Base-by-base conservation (phyloP, 2,329 filamentous ascomycete genomes). In the Diaporthe sp. region DNA sequence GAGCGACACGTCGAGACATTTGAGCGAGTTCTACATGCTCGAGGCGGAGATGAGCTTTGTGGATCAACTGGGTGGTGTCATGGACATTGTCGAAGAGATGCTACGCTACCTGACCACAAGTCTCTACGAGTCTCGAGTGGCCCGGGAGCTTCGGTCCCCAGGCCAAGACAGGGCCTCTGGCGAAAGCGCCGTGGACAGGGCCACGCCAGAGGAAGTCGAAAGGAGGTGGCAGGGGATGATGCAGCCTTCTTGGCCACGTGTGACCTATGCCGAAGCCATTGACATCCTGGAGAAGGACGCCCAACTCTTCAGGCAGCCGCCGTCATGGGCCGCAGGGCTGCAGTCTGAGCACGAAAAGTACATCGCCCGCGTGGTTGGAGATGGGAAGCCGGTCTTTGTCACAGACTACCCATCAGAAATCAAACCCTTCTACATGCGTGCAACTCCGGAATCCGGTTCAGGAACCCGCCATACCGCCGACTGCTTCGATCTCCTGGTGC, bases 1-100 rank as follows among this genome's bases (percentile, higher is more conserved):
- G 81, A 98, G 95, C 83, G 96, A 98, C 80, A 98, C 97, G 0
- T 92, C 95, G 8, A 92, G 97, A 37, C 97, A 99, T 84, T 87
- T 99, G 75, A 98, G 95, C 85, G 97, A 99, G 81, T 98, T 99
- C 80, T 98, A 98, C 85, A 98, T 99, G 97, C 90, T 99, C 3
- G 97, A 99, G 84, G 96, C 93, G 22, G 97, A 99, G 83, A 87
- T 96, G 81, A 93, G 92, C 79, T 98, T 98, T 81, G 90, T 93
- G 55, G 88, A 94, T 61, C 86, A 91, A 76, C 87, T 98, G 77
- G 85, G 89, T 39, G 86, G 89, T 35, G 87, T 99, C 78, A 97
- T 97, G 89, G 87, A 92, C 73, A 83, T 96, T n/a, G 90, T 95
- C 2, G 95, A 98, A 82, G 87, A 92, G 71, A 92, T 98, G 88